Evolutionary conservation across 306 rosid species (phyloP), one percentile per base, ranked within the genome.

Genomic region (Cucurbita moschata): DNA sequence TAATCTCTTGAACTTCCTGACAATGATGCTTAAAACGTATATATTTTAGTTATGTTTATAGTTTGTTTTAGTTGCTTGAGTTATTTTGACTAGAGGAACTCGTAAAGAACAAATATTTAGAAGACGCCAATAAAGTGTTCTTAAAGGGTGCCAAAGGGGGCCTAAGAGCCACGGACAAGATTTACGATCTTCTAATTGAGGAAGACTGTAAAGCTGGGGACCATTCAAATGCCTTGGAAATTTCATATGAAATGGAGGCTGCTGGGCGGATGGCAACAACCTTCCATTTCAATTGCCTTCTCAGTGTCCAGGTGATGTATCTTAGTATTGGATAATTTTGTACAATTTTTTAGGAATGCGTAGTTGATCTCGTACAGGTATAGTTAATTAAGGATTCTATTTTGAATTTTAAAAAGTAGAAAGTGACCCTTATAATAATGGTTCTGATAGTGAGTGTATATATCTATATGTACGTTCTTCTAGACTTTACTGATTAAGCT

Each of bases 231-330:
- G 97, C 97, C 13, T 80, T 92, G 47, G 97, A 92, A 9, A 85
- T 89, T 77, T 75, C 94, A 8, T 87, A 93, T 52, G 97, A 93
- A 81, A 93, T 93, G 98, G 98, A 93, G 82, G 92, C 96, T 4
- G 96, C 97, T 18, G 98, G 98, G 61, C 81, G 97, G 79, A 93
- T 90, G 96, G 98, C 98, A 51, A 88, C 98, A 8, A 93, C 98
- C 12, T 90, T 87, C 74, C 98, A 93, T 79, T 93, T 86, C 83
- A 93, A 93, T 84, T 88, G 94, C 79, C 83, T 88, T 64, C 96
- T 93, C 52, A 88, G 97, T 78, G 97, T 93, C 81, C 98, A 93
- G 98, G 98, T 90, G 54, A 73, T 58, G 18, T 77, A 78, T 78
- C 66, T 60, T 50, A 70, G 49, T 52, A 71, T 30, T 68, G 19